These are phyloP conservation scores for Thermoascus crustaceus DNA, from an alignment of 2,329 filamentous ascomycete species.

Conservation along the genomic window DNA sequence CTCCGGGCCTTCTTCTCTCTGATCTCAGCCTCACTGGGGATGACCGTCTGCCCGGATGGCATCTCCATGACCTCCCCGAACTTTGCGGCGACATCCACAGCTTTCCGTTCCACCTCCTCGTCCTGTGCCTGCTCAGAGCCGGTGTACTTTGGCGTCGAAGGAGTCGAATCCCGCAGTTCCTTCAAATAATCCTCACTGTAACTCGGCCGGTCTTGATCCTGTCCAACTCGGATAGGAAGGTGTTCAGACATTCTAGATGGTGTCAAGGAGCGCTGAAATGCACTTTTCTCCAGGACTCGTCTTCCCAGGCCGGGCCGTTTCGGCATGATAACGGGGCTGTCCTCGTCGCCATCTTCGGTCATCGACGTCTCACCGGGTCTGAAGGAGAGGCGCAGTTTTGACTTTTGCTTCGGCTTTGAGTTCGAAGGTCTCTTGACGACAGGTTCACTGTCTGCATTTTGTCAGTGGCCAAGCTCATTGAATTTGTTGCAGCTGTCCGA, in stretches of 20 bases:
- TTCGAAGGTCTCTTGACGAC: constrained; percentile 46
- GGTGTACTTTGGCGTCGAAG: constrained; percentile 63
- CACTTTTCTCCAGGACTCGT: constrained; percentile 59
- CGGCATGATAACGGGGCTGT: constrained; percentile 49
- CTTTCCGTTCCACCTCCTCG: constrained; percentile 45
- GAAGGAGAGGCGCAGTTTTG: constrained; percentile 69
- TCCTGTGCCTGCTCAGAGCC: constrained; percentile 15
- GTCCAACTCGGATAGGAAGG: constrained; percentile 50
- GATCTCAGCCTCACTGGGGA: constrained; percentile 79
- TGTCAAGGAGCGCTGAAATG: constrained; percentile 48
- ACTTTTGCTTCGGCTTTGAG: constrained; percentile 58
- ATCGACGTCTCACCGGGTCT: constrained; percentile 52
- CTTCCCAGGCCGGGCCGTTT: constrained; percentile 54
- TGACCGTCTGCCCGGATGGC: constrained; percentile 37
- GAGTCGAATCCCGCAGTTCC: constrained; percentile 78
- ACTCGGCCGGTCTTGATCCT: constrained; percentile 62
- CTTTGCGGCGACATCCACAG: constrained; percentile 43
- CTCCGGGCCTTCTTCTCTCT: constrained; percentile 83
- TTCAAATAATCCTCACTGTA: constrained; percentile 84
- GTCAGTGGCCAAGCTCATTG: constrained; percentile 23
- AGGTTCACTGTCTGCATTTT: constrained; percentile 35
- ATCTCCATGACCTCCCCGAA: constrained; percentile 36
- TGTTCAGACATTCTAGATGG: constrained; percentile 41
- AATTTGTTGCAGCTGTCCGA: constrained; percentile 16
- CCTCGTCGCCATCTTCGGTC: constrained; percentile 47